Evolutionary conservation across 106 monocot species (phyloP).

Genomic region (Platanthera guangdongensis): DNA sequence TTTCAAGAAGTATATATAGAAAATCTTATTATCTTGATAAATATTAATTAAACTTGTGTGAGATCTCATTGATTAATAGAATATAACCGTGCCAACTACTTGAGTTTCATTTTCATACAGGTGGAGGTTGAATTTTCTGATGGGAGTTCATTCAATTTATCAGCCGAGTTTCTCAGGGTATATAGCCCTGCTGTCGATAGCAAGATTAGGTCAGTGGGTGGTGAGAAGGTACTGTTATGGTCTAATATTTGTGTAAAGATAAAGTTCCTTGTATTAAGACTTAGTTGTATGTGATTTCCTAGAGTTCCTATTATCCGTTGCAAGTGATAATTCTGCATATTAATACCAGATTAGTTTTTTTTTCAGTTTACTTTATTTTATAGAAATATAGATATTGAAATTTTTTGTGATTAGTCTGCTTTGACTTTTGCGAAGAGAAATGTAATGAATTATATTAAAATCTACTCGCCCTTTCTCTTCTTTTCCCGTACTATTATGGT

Average conservation of each 20-base stretch:
- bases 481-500: too few species aligned
- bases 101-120: slow-evolving; percentile 20
- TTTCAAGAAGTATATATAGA: neutral
- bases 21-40: neutral
- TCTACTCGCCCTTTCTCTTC: too few species aligned
- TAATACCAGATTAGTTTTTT: neutral
- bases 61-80: neutral
- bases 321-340: neutral
- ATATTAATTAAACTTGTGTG: neutral
- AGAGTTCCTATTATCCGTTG: neutral
- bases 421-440: too few species aligned
- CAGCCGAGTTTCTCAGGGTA: slow-evolving; percentile 83
- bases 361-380: too few species aligned
- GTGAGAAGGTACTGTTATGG: slow-evolving; percentile 66
- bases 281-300: neutral
- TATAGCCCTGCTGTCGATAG: slow-evolving; percentile 89
- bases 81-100: neutral
- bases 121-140: slow-evolving; percentile 79
- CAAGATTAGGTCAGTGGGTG: slow-evolving; percentile 71
- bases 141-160: slow-evolving; percentile 52
- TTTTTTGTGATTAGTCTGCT: too few species aligned
- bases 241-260: neutral
- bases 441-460: too few species aligned
- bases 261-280: neutral
- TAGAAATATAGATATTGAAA: too few species aligned